Percentiles rank a stretch among this genome's conserved stretches.
phyloP scores from a whole-genome alignment of 257 asterid species.

The Anisodus acutangulus region DNA sequence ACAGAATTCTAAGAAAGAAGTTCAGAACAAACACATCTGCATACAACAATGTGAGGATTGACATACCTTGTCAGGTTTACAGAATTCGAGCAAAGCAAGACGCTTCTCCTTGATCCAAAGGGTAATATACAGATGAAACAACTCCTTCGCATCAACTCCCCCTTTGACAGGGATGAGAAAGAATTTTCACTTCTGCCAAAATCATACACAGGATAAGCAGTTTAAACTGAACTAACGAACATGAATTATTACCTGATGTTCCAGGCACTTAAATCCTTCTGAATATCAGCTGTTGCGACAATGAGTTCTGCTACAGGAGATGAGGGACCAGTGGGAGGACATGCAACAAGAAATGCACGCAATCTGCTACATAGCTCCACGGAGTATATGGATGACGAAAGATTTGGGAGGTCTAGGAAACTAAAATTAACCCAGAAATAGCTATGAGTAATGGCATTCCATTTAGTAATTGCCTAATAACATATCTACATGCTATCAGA shows the following conservation, averaged over 20 bases:
- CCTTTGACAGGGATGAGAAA: conserved; percentile 77
- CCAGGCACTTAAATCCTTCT: conserved; percentile 83
- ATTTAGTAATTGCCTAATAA: conserved; percentile 16
- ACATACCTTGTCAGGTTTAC: conserved; percentile 86
- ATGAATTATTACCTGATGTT: conserved; percentile 59
- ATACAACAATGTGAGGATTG: conserved; percentile 3
- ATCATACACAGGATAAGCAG: conserved; percentile 4
- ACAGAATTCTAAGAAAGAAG: conserved; percentile 28
- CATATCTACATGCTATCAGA: conserved; percentile 14
- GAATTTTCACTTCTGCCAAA: conserved; percentile 23
- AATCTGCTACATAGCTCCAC: conserved; percentile 75
- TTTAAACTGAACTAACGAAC: conserved; percentile 2
- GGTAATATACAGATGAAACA: conserved; percentile 73
- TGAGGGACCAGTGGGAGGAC: conserved; percentile 85
- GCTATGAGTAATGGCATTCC: conserved; percentile 27
- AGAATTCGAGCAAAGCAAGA: conserved; percentile 70
- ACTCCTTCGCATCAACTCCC: conserved; percentile 87
- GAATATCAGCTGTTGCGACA: conserved; percentile 86
- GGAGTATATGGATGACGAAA: conserved; percentile 81
- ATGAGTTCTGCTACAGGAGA: conserved; percentile 76
- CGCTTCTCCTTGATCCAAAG: conserved; percentile 92
- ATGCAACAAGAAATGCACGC: conserved; percentile 76
- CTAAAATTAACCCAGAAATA: conserved; percentile 46
- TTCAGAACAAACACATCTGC: conserved; percentile 23
- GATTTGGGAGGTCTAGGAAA: conserved; percentile 90